A percentile compares a stretch with the other conserved stretches of the same genome.
phyloP scores from a whole-genome alignment of 2,329 filamentous ascomycete species.

The Shiraia sp. region DNA sequence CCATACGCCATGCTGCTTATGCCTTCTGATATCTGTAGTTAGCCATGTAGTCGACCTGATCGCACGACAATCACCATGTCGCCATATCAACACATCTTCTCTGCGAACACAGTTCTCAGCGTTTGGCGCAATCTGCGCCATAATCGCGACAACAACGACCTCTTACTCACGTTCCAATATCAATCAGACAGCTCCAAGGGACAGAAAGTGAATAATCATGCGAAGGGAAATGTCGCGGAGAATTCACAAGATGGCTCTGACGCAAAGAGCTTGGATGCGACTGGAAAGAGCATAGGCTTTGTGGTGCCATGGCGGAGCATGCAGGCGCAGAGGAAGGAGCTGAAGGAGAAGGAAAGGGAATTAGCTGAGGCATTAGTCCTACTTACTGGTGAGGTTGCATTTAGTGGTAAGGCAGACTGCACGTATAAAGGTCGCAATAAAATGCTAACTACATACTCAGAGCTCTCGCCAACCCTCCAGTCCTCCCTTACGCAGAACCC shows the following conservation, averaged over 20 bases:
- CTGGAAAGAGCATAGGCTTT: conserved; percentile 39
- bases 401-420: conserved; percentile 26
- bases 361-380: conserved; percentile 40
- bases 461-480: conserved; percentile 34
- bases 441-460: conserved; percentile 10
- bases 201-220: conserved; percentile 19
- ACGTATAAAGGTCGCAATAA: not conserved
- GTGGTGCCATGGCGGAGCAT: conserved; percentile 43
- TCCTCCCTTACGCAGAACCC: conserved; percentile 37
- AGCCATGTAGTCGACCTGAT: conserved; percentile 18
- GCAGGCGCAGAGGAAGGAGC: conserved; percentile 37
- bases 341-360: conserved; percentile 39
- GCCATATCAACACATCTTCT: conserved; percentile 41
- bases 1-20: too few species aligned
- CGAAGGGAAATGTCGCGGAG: conserved; percentile 19
- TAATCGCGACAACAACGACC: conserved; percentile 35
- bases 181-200: conserved; percentile 31
- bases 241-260: conserved; percentile 22
- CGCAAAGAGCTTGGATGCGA: conserved; percentile 21
- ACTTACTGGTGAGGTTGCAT: conserved; percentile 38
- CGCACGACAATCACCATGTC: conserved; percentile 23
- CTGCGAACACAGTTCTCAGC: conserved; percentile 37
- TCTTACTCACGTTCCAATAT: conserved; percentile 40
- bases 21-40: not conserved
- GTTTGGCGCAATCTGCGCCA: conserved; percentile 40